A percentile compares a stretch with the other conserved stretches of the same genome.
phyloP scores from a whole-genome alignment of 1,284 basidiomycete genomes.

The Ceratobasidium sp. region DNA sequence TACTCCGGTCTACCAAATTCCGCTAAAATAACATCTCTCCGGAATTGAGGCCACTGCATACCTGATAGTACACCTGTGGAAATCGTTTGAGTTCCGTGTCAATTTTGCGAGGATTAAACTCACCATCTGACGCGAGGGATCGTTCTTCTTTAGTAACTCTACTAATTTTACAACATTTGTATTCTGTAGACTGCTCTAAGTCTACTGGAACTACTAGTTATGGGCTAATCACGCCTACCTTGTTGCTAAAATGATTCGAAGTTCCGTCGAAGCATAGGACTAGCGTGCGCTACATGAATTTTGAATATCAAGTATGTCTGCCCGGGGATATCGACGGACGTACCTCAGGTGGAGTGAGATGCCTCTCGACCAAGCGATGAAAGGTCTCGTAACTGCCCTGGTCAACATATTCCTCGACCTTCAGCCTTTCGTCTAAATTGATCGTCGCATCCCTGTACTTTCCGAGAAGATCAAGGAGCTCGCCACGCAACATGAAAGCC shows the following conservation, averaged over 20 bases:
- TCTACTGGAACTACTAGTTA: too few species aligned
- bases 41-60: background rate
- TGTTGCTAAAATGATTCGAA: constrained; percentile 45
- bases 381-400: background rate
- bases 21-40: background rate
- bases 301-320: background rate
- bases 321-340: background rate
- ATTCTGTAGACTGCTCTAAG: background rate
- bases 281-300: constrained; percentile 30
- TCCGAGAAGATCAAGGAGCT: background rate
- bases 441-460: background rate
- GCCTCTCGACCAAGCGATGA: background rate
- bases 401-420: background rate
- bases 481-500: background rate
- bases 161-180: constrained; percentile 43
- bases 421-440: constrained; percentile 2
- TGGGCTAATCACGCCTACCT: background rate
- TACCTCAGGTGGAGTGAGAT: background rate
- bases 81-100: too few species aligned
- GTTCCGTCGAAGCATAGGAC: constrained; percentile 52
- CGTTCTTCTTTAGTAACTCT: constrained; percentile 45
- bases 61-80: constrained; percentile 39
- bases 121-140: constrained; percentile 30
- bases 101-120: background rate
- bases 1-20: constrained; percentile 10